These are phyloP conservation scores for Bocquillonia castaneifolia DNA, from an alignment of 441 rosid species.

Conservation along the genomic window DNA sequence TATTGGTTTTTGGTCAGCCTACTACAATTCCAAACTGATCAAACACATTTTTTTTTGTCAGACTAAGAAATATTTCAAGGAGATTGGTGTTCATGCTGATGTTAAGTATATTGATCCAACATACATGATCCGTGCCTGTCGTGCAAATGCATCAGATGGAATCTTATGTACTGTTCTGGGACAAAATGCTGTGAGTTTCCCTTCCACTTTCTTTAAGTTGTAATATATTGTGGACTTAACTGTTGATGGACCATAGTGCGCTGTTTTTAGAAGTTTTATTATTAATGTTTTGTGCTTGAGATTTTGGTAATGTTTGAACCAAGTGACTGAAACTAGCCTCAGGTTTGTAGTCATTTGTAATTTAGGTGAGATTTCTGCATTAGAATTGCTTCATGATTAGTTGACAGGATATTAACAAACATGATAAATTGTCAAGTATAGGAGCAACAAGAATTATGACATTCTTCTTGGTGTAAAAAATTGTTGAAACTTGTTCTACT, in stretches of 20 bases:
- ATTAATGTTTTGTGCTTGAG: no score
- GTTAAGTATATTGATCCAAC: conserved; percentile 98
- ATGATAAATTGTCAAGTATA: neutral
- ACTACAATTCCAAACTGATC: neutral
- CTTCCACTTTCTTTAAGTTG: neutral
- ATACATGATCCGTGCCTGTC: conserved; percentile 93
- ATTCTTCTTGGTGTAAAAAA: neutral
- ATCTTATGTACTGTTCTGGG: conserved; percentile 92
- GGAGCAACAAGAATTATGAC: neutral
- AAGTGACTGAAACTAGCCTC: no score
- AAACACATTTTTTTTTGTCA: conserved; percentile 25
- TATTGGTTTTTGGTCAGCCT: conserved; percentile 10
- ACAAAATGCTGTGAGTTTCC: conserved; percentile 83
- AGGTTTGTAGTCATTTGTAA: no score
- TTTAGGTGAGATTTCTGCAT: no score
- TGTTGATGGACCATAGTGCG: neutral
- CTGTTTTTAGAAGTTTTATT: no score
- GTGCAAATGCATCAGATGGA: conserved; percentile 98
- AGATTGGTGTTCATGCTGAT: conserved; percentile 59
- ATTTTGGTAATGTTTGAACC: no score
- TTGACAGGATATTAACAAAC: no score
- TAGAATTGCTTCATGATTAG: no score
- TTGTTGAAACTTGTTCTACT: no score
- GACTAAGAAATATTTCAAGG: conserved; percentile 77
- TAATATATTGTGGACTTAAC: neutral